phyloP scores from a whole-genome alignment of 2,329 filamentous ascomycete genomes.

The Microdochium bolleyi region DNA sequence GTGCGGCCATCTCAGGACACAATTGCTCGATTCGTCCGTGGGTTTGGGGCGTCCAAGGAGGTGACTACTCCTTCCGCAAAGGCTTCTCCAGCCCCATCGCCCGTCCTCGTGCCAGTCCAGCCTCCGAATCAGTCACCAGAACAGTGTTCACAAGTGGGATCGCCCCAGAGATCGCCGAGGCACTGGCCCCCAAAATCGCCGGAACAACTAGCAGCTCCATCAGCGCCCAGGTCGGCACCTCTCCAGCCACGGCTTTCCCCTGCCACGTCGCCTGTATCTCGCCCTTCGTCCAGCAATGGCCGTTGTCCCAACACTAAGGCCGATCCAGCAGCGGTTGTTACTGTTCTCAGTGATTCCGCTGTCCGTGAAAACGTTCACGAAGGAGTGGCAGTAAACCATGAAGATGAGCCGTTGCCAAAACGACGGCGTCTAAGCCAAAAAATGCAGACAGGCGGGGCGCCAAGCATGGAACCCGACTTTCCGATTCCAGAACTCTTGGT shows the following conservation, averaged over 20 bases:
- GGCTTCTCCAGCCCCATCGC: not conserved
- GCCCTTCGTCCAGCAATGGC: no score
- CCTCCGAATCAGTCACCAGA: not conserved
- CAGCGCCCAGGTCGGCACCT: no score
- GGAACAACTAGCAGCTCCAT: no score
- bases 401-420: not conserved
- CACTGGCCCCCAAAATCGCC: not conserved
- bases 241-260: no score
- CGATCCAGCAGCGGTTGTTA: no score
- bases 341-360: no score
- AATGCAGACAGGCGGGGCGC: not conserved
- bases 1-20: conserved; percentile 50
- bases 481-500: not conserved
- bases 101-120: no score
- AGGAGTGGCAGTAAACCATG: not conserved
- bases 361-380: no score
- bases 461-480: not conserved
- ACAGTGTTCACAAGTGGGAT: not conserved
- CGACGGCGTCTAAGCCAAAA: not conserved
- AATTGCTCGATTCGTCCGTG: conserved; percentile 42
- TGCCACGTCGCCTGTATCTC: no score
- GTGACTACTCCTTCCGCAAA: not conserved
- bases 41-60: not conserved
- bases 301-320: no score
- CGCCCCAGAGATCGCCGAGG: not conserved